These are phyloP conservation scores for Yamadazyma akitaensis DNA, from an alignment of 805 yeast species.

Conservation along the genomic window DNA sequence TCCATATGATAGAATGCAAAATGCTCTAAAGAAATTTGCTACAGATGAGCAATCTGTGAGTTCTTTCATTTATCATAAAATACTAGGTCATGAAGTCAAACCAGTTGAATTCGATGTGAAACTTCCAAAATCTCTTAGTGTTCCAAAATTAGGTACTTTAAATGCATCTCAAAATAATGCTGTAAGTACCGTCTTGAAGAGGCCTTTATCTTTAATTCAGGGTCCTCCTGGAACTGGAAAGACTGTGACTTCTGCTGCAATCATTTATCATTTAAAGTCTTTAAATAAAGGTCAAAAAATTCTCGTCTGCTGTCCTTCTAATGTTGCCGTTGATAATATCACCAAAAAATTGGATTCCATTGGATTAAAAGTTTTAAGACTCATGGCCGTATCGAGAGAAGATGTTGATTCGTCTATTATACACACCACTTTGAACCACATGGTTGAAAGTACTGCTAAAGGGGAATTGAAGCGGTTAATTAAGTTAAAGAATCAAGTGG, in stretches of 20 bases:
- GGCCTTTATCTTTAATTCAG: slow-evolving; percentile 79
- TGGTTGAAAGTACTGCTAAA: slow-evolving; percentile 46
- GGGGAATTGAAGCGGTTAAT: slow-evolving; percentile 59
- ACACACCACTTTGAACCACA: slow-evolving; percentile 54
- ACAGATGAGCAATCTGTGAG: slow-evolving; percentile 64
- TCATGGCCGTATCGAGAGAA: slow-evolving; percentile 75
- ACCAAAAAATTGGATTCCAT: slow-evolving; percentile 67
- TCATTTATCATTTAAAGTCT: slow-evolving; percentile 70
- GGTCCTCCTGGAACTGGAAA: slow-evolving; percentile 90
- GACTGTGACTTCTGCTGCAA: slow-evolving; percentile 89
- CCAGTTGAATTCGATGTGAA: slow-evolving; percentile 58
- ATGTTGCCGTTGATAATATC: slow-evolving; percentile 91
- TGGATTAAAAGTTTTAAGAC: slow-evolving; percentile 74
- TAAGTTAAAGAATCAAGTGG: slow-evolving; percentile 57
- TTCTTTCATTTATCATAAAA: slow-evolving; percentile 68
- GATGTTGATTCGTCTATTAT: slow-evolving; percentile 67
- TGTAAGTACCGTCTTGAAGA: slow-evolving; percentile 60
- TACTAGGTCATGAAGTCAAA: slow-evolving; percentile 76
- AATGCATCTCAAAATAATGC: slow-evolving; percentile 81
- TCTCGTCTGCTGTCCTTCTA: slow-evolving; percentile 92
- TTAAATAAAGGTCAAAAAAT: slow-evolving; percentile 56
- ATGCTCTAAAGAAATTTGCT: slow-evolving; percentile 71
- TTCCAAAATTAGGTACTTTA: slow-evolving; percentile 64
- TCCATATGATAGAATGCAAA: slow-evolving; percentile 79
- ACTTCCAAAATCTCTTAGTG: slow-evolving; percentile 60